Evolutionary conservation across 2,329 filamentous ascomycete genomes (phyloP).

Genomic region (Fusarium ambrosium): DNA sequence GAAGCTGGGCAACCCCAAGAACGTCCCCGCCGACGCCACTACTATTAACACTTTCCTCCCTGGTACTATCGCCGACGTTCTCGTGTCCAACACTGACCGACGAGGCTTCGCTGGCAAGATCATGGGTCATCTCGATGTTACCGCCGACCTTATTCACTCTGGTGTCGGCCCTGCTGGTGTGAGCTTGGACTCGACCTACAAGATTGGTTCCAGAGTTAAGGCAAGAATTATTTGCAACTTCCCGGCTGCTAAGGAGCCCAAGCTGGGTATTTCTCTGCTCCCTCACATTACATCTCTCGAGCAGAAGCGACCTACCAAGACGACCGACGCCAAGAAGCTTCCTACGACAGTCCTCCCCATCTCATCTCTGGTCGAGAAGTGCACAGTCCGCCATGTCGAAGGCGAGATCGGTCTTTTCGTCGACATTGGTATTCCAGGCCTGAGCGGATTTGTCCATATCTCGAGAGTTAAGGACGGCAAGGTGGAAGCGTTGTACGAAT

Average conservation of each 20-base stretch:
- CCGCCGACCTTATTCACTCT: constrained; percentile 91
- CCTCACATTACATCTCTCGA: constrained; percentile 82
- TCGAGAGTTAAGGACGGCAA: constrained; percentile 92
- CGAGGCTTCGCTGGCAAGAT: constrained; percentile 90
- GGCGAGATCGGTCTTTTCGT: constrained; percentile 85
- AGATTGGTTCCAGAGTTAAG: constrained; percentile 86
- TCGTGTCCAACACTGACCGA: constrained; percentile 80
- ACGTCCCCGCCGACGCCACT: constrained; percentile 79
- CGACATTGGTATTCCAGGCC: constrained; percentile 72
- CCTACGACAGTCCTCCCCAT: constrained; percentile 74
- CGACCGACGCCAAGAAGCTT: constrained; percentile 55
- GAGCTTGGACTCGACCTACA: constrained; percentile 82
- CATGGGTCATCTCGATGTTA: constrained; percentile 91
- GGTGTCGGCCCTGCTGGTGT: constrained; percentile 77
- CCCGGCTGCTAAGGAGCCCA: constrained; percentile 81
- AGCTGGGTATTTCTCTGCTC: constrained; percentile 88
- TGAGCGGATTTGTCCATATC: constrained; percentile 93
- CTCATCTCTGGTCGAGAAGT: constrained; percentile 82
- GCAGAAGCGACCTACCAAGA: constrained; percentile 55
- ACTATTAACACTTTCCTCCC: constrained; percentile 92
- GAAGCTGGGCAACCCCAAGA: constrained; percentile 76
- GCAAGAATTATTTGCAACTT: constrained; percentile 91
- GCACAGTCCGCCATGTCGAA: constrained; percentile 84
- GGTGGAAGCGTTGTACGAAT: constrained; percentile 83
- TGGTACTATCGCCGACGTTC: constrained; percentile 88